phyloP scores from a whole-genome alignment of 257 asterid genomes.

The Solanum megistacrolobum region DNA sequence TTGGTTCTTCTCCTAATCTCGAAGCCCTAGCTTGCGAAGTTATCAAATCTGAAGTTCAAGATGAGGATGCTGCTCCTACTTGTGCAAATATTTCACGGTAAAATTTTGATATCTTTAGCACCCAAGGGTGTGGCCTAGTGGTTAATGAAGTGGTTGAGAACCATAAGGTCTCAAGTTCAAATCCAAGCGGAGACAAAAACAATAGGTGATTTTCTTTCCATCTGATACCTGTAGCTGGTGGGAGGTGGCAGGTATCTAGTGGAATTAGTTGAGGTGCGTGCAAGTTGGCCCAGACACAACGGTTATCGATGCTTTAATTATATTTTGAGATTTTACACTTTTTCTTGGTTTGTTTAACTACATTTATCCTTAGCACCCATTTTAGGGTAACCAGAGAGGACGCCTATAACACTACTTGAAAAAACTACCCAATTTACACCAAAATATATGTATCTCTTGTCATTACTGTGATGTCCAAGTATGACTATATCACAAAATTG shows the following conservation, averaged over 20 bases:
- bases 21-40: constrained; percentile 86
- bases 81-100: constrained; percentile 47
- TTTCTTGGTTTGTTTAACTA: background rate
- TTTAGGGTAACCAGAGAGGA: background rate
- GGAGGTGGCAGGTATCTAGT: background rate
- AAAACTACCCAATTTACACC: background rate
- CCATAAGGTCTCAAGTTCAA: background rate
- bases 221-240: background rate
- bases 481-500: background rate
- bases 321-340: constrained; percentile 1
- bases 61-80: constrained; percentile 32
- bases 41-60: constrained; percentile 52
- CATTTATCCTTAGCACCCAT: background rate
- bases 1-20: constrained; percentile 97
- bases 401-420: background rate
- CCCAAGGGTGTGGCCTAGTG: background rate
- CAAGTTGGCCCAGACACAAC: background rate
- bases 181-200: background rate
- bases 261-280: background rate
- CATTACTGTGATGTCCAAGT: background rate
- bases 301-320: background rate
- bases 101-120: background rate
- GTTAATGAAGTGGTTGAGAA: background rate
- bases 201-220: background rate
- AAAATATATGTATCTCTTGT: background rate